Percentiles rank a stretch among this genome's conserved stretches.
These are phyloP conservation scores for Oryza coarctata DNA, from an alignment of 176 grass and related monocot genomes.

Conservation along the genomic window DNA sequence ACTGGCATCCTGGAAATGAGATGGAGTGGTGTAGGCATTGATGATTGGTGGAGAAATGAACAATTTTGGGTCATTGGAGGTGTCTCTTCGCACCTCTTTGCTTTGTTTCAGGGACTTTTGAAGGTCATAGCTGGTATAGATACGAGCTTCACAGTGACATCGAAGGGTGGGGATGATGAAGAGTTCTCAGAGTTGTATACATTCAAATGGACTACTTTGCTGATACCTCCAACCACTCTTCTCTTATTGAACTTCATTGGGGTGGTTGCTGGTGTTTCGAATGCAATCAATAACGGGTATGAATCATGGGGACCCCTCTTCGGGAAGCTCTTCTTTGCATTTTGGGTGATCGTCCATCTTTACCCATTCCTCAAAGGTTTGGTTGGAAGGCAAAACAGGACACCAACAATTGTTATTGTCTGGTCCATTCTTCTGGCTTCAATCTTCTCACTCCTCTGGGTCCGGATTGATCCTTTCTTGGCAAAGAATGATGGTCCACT, in stretches of 20 bases:
- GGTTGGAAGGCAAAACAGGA: background rate
- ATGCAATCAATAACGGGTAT: background rate
- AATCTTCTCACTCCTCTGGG: background rate
- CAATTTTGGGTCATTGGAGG: background rate
- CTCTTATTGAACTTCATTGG: background rate
- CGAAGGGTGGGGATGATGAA: background rate
- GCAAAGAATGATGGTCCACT: background rate
- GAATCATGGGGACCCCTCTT: background rate
- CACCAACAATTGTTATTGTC: background rate
- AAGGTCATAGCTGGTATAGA: background rate
- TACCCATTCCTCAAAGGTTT: background rate
- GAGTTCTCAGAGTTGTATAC: background rate
- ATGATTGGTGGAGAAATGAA: background rate
- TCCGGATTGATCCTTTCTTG: background rate
- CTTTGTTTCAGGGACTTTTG: background rate
- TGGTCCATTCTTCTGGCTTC: background rate
- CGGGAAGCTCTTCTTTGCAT: background rate
- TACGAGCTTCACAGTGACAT: background rate
- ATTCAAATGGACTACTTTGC: background rate
- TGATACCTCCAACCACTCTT: background rate
- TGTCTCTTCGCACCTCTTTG: background rate
- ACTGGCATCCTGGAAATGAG: background rate
- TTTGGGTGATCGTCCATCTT: background rate
- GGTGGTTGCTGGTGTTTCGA: background rate
- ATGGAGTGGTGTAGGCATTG: background rate